Conservation (phyloP, 352 stramenopile species). For the Phytophthora pistaciae region DNA sequence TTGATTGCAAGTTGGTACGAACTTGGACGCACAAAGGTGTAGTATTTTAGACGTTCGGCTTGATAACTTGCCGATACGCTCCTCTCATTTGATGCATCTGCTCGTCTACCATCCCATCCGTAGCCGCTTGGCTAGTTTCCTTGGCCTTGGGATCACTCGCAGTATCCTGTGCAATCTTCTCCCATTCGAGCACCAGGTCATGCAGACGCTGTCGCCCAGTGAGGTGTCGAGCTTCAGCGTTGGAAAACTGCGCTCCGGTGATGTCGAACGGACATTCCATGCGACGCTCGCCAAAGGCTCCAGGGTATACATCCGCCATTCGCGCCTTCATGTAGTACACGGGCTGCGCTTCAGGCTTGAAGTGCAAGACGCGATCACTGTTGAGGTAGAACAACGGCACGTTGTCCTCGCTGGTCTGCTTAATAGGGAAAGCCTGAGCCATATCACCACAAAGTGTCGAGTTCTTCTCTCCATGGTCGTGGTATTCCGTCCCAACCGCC, state of each 20-base stretch:
- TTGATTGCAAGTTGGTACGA: too few species aligned
- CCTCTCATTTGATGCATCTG: conserved; percentile 30
- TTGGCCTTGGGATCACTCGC: not conserved
- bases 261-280: conserved; percentile 66
- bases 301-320: conserved; percentile 47
- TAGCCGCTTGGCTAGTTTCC: conserved; percentile 10
- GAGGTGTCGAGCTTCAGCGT: conserved; percentile 42
- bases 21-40: too few species aligned
- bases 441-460: conserved; percentile 36
- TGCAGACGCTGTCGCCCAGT: conserved; percentile 46
- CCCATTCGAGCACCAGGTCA: conserved; percentile 32
- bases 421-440: conserved; percentile 34
- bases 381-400: conserved; percentile 59
- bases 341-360: conserved; percentile 35
- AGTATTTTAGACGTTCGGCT: conserved; percentile 23
- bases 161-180: conserved; percentile 6
- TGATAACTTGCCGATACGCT: conserved; percentile 21
- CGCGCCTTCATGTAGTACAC: conserved; percentile 55
- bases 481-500: conserved; percentile 27
- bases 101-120: conserved; percentile 20
- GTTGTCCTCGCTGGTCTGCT: conserved; percentile 17
- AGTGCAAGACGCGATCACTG: conserved; percentile 58
- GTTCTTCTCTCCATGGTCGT: conserved; percentile 30
- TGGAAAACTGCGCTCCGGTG: conserved; percentile 35
- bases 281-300: conserved; percentile 44